Evolutionary conservation across 2,329 filamentous ascomycete species (phyloP), one percentile per base, ranked within the genome.

Genomic region (Neocucurbitaria cava): DNA sequence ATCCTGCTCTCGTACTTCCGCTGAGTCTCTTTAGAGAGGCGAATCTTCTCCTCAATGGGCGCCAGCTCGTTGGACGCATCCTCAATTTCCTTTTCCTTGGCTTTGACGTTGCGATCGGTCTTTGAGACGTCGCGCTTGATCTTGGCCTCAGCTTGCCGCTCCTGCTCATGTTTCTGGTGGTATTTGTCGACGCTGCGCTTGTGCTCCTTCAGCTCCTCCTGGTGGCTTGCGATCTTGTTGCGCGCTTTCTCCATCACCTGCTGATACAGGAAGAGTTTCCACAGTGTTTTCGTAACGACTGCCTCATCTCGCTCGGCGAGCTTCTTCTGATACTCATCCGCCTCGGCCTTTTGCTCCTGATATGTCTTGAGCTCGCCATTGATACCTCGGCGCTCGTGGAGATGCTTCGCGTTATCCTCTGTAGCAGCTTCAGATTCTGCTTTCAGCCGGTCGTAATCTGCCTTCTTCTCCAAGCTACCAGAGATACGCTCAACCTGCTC

Each of bases 291-390:
- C 1, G 90, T 93, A 50, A 98, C 91, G 52, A 97, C 90, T 7
- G 94, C 95, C 49, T 91, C 86, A 72, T 99, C 94, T 45, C 91
- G 88, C 74, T 98, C 92, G 49, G 95, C 90, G 1, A 90, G 90
- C 77, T 97, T 98, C 61, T 86, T 88, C 71, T 96, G 90, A 72
- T 94, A 99, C 65, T 89, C 94, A 63, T 99, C 95, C 5, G 94
- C 94, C 72, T 98, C 95, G 64, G 88, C 88, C 79, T 98, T 98
- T 77, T 98, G 94, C 74, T 98, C 92, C 70, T 96, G 90, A 70
- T 97, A 99, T 69, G 96, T 92, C 74, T 95, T 96, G 74, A 99
- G 96, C 77, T 99, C 95, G 2, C 92, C 94, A 75, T 98, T 98
- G 78, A 99, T 97, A 43, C 91, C 92, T 64, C 95, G 88, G 30